phyloP scores from a whole-genome alignment of 345 rosid species.

The Geranium brycei region DNA sequence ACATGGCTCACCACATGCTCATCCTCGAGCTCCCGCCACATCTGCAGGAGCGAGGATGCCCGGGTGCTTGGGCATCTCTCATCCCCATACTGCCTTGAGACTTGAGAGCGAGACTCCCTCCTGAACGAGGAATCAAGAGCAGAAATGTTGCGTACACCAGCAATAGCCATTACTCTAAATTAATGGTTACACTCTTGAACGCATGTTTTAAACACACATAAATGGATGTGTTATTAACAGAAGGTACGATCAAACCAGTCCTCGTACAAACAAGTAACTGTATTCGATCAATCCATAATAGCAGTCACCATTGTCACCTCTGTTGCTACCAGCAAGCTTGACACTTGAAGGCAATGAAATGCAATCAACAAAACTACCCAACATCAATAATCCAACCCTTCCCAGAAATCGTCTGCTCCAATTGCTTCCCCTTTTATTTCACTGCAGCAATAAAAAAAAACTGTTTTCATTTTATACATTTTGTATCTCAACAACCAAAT shows the following conservation, averaged over 20 bases:
- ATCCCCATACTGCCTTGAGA: conserved; percentile 33
- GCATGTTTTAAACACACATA: background rate
- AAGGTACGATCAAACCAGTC: background rate
- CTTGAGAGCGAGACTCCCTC: conserved; percentile 37
- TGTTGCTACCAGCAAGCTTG: background rate
- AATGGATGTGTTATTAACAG: background rate
- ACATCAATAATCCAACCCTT: background rate
- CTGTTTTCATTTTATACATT: too few species aligned
- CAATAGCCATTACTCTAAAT: conserved; percentile 39
- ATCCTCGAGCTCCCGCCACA: conserved; percentile 88
- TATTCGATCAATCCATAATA: background rate
- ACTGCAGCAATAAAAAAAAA: background rate
- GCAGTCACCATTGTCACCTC: background rate
- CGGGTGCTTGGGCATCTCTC: conserved; percentile 51
- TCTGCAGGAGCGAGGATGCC: conserved; percentile 66
- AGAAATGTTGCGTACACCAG: conserved; percentile 64
- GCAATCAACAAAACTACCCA: background rate
- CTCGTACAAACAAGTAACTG: background rate
- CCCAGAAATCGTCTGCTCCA: background rate
- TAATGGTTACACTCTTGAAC: background rate
- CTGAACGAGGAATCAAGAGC: conserved; percentile 59
- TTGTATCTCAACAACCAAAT: background rate
- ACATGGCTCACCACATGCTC: conserved; percentile 57
- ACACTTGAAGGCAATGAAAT: background rate
- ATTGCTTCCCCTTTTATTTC: background rate